Evolutionary conservation across 2,329 filamentous ascomycete genomes (phyloP), one percentile per base, ranked within the genome.

Genomic region (Clarireedia sp.): DNA sequence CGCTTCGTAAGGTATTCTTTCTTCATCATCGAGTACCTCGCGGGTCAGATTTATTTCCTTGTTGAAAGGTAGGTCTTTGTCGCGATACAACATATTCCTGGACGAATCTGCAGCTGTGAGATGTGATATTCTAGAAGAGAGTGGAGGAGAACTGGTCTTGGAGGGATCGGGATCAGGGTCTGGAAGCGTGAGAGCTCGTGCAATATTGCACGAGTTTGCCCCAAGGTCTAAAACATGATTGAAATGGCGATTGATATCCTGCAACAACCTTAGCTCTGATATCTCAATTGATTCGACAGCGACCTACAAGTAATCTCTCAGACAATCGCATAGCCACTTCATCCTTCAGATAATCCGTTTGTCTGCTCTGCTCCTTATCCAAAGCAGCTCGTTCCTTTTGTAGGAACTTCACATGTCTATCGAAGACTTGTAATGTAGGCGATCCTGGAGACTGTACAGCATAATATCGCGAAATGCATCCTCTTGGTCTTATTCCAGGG

Each of bases 131-230:
- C 87, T 83, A 21, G 77, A 78, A 1, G 85, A 78, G 43, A 96
- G 78, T 3, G 90, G 86, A 23, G 82, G 79, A 23, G 79, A 78
- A n/a, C 67, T 57, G 26, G 72, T 72, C 41, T 83, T 80, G 50
- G 73, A 75, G n/a, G 71, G 66, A 6, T 78, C 74, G 7, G 77
- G 78, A 66, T 88, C 84, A 1, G 83, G 82, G 67, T 89, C 83
- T 56, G 83, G 78, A 60, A 83, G 76, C 63, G 86, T 86, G 46
- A 97, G 79, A 55, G 89, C 87, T 60, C 86, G 84, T 19, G 91
- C 91, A 59, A 99, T 84, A 71, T 96, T 95, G 78, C 92, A 96
- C 59, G 92, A 89, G 70, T 97, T 96, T 59, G 94, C 92, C 59
- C 94, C 94, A 33, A 96, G 83, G 71, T 99, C 94, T 58, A 99